These are phyloP conservation scores for Cladosporium velox DNA, from an alignment of 2,329 filamentous ascomycete species.

Conservation along the genomic window DNA sequence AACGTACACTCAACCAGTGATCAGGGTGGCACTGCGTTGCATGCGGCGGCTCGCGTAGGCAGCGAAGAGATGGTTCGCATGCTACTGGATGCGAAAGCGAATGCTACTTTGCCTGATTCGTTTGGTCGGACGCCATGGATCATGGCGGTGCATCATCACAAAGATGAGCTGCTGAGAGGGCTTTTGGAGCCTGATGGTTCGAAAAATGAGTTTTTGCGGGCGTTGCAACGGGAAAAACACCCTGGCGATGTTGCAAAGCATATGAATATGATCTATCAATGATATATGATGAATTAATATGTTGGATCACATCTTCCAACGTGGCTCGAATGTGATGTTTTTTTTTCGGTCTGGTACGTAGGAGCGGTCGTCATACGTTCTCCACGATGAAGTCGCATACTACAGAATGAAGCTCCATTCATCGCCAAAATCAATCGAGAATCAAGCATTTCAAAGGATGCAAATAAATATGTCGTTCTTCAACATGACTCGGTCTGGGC, in stretches of 20 bases:
- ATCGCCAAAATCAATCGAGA: too few relatives aligned
- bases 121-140: conserved; percentile 12
- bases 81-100: conserved; percentile 5
- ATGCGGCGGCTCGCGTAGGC: background rate
- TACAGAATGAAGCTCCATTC: background rate
- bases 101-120: background rate
- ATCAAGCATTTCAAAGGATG: too few relatives aligned
- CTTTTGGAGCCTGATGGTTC: background rate
- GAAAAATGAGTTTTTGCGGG: background rate
- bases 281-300: background rate
- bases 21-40: background rate
- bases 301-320: too few relatives aligned
- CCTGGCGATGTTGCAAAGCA: background rate
- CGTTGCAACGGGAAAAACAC: background rate
- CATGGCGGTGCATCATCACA: background rate
- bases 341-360: too few relatives aligned
- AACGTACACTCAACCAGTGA: conserved; percentile 1
- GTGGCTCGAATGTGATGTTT: too few relatives aligned
- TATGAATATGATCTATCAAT: conserved; percentile 2
- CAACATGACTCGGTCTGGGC: background rate
- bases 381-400: too few relatives aligned
- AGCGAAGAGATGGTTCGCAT: conserved; percentile 3
- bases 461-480: background rate
- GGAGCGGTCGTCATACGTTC: too few relatives aligned
- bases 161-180: background rate